Base-by-base conservation (phyloP, 345 rosid genomes). In the Isatis tinctoria region DNA sequence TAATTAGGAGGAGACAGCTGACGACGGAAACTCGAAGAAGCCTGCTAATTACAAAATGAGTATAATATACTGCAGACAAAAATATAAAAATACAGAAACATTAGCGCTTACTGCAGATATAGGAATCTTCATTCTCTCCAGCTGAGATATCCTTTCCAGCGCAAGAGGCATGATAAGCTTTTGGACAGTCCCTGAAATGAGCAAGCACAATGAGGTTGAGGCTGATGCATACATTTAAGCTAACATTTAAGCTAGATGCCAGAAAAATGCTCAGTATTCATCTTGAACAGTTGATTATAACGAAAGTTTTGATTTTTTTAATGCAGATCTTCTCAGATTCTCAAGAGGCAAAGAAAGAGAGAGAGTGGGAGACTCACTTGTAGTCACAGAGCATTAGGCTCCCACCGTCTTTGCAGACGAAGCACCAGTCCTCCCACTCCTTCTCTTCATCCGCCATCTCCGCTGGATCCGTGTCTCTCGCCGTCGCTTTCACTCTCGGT, bases 351-450 rank as follows among this genome's bases (percentile, higher is more conserved):
- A 17, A 32, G 35, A 57, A 1, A 17, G 26, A 71, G 52, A 17
- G 6, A 11, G 14, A 27, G 26, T 9, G 16, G 26, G 58, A 52
- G 58, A 26, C 60, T 73, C 28, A 78, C 81, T 67, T 60, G 70
- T 9, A 43, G 52, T 78, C 81, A 24, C 81, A 78, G 47, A 78
- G 57, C 45, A 78, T 24, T 2, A 78, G 53, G 12, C 10, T n/a
- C 2, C 81, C 81, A 10, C 81, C 81, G 2, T 78, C 81, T 73
- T 78, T 78, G 45, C 81, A 78, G 60, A 78, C 13, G 53, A 78
- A 78, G 60, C 81, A 78, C 81, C 81, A 78, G 28, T 78, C 78
- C 5, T 78, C 78, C 37, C 33, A 17, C 33, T 73, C 78, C 48
- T 57, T 44, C 44, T 70, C 76, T 2, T 48, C 72, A 26, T 32